Evolutionary conservation across 495 filamentous ascomycete species (phyloP).

Genomic region (Penicillium canescens): DNA sequence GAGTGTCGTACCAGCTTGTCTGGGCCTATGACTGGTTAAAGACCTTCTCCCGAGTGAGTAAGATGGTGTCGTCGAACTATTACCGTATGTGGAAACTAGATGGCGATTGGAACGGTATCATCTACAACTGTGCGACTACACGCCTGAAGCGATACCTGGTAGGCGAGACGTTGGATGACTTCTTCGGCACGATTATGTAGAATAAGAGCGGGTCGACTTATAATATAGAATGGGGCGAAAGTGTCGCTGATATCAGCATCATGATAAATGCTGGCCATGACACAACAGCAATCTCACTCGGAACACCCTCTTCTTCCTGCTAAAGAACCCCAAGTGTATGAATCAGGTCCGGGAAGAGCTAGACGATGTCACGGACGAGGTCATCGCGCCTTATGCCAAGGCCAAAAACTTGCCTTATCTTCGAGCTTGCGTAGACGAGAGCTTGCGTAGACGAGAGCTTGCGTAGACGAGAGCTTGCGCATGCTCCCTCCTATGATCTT

Average conservation of each 20-base stretch:
- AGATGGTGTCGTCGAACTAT: constrained; percentile 16
- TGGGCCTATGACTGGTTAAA: constrained; percentile 48
- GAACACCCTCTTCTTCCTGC: constrained; percentile 50
- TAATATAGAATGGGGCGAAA: constrained; percentile 24
- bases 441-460: constrained; percentile 40
- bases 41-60: constrained; percentile 13
- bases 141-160: constrained; percentile 34
- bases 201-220: constrained; percentile 39
- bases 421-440: constrained; percentile 42
- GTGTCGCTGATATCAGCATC: constrained; percentile 26
- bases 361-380: constrained; percentile 35
- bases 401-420: constrained; percentile 38
- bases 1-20: constrained; percentile 34
- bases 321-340: constrained; percentile 49
- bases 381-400: constrained; percentile 37
- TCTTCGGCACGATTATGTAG: constrained; percentile 50
- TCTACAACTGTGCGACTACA: constrained; percentile 20
- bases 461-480: constrained; percentile 43
- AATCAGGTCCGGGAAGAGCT: constrained; percentile 56
- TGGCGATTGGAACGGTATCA: constrained; percentile 31
- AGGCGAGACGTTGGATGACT: constrained; percentile 53
- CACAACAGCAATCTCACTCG: constrained; percentile 52
- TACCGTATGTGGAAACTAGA: constrained; percentile 12
- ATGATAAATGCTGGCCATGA: constrained; percentile 54
- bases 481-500: constrained; percentile 32